These are phyloP conservation scores for Pichia inconspicua DNA, from an alignment of 1,139 yeast genomes.

Conservation along the genomic window DNA sequence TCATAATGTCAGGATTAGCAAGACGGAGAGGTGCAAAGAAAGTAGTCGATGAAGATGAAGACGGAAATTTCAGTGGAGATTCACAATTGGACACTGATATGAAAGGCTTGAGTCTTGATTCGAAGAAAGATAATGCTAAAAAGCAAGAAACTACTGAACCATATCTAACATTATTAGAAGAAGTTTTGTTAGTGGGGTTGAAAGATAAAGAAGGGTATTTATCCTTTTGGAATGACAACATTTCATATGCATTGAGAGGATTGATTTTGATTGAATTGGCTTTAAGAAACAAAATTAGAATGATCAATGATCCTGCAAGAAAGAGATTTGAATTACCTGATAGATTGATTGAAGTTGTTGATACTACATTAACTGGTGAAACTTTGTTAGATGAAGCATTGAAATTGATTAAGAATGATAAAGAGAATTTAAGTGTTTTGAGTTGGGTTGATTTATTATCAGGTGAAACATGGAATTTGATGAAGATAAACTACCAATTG, in stretches of 20 bases:
- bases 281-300: conserved; percentile 76
- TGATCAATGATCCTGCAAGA: conserved; percentile 91
- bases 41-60: conserved; percentile 4
- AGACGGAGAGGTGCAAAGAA: conserved; percentile 31
- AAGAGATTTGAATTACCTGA: conserved; percentile 83
- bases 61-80: neutral
- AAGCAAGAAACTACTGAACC: conserved; percentile 40
- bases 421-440: conserved; percentile 68
- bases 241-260: conserved; percentile 92
- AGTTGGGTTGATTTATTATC: conserved; percentile 92
- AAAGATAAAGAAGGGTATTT: conserved; percentile 94
- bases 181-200: conserved; percentile 82
- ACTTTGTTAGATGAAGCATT: conserved; percentile 89
- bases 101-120: conserved; percentile 9
- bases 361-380: conserved; percentile 87
- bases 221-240: conserved; percentile 97
- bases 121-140: conserved; percentile 1
- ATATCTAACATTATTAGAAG: conserved; percentile 87
- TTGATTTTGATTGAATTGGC: conserved; percentile 90
- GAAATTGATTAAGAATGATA: conserved; percentile 81
- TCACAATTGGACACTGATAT: conserved; percentile 6
- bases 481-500: conserved; percentile 89
- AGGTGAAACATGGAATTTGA: conserved; percentile 96
- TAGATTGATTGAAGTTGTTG: conserved; percentile 79
- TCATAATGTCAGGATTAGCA: conserved; percentile 28